Conservation (phyloP, 2,329 filamentous ascomycete species). For the Calonectria hawksworthii region DNA sequence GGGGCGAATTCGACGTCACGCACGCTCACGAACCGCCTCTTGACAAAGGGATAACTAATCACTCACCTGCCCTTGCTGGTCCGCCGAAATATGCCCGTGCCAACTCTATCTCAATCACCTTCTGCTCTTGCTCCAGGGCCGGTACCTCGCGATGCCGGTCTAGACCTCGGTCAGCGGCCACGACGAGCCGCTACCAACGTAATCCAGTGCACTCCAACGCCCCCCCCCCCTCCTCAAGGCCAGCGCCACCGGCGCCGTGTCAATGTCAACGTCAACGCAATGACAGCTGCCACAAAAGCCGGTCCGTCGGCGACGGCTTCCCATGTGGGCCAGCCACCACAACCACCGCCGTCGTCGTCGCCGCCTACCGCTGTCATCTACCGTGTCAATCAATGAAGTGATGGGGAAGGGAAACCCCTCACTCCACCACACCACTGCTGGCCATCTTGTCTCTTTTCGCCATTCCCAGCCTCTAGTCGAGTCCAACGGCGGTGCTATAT, state of each 20-base stretch:
- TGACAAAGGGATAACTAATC: conserved; percentile 18
- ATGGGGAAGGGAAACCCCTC: conserved; percentile 9
- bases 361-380: conserved; percentile 10
- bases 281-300: conserved; percentile 13
- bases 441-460: conserved; percentile 30
- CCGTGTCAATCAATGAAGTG: conserved; percentile 6
- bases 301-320: not conserved
- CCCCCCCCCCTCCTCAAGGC: not conserved
- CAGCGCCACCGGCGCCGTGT: not conserved
- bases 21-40: not conserved
- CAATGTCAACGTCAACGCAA: conserved; percentile 10
- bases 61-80: conserved; percentile 19
- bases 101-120: conserved; percentile 24
- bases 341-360: not conserved
- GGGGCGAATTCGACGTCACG: conserved; percentile 3
- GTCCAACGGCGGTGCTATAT: not conserved
- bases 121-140: not conserved
- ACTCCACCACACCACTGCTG: conserved; percentile 16
- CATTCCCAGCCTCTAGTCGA: not conserved
- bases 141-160: conserved; percentile 4
- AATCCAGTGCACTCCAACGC: not conserved
- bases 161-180: conserved; percentile 10
- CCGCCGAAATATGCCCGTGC: conserved; percentile 26
- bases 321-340: conserved; percentile 14
- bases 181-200: not conserved